Percentiles rank a stretch among this genome's conserved stretches.
phyloP scores from a whole-genome alignment of 163 green algal species.

The Chlorella variabilis region DNA sequence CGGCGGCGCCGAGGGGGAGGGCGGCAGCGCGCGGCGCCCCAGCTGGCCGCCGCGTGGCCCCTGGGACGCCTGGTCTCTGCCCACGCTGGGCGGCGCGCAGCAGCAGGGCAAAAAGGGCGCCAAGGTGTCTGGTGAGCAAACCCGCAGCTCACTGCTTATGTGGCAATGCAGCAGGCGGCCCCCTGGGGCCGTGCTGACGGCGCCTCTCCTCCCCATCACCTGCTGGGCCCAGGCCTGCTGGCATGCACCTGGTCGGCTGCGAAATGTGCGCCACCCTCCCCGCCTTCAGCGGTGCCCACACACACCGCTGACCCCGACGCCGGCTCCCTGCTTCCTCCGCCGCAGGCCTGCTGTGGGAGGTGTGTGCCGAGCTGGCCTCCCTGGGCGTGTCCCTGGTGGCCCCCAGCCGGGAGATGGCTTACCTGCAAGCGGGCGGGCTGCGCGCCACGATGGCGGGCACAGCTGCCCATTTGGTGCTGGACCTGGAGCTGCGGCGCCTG shows the following conservation, averaged over 20 bases:
- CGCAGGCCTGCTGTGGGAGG: constrained; percentile 38
- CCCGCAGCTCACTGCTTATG: not conserved
- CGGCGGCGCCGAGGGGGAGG: too few relatives aligned
- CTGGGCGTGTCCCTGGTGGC: constrained; percentile 73
- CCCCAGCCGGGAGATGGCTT: constrained; percentile 66
- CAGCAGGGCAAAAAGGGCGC: not conserved
- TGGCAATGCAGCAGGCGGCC: too few relatives aligned
- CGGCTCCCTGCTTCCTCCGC: too few relatives aligned
- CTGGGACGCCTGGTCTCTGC: constrained; percentile 23
- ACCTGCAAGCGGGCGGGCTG: constrained; percentile 52
- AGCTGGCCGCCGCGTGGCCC: not conserved
- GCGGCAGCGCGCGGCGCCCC: not conserved
- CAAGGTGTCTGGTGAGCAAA: constrained; percentile 3
- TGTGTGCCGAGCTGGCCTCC: constrained; percentile 58
- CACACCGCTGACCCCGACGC: too few relatives aligned
- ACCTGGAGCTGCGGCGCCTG: constrained; percentile 48
- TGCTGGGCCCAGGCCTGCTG: too few relatives aligned
- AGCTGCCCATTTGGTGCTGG: constrained; percentile 49
- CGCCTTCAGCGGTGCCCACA: too few relatives aligned
- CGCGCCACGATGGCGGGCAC: constrained; percentile 36
- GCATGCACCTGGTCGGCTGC: too few relatives aligned
- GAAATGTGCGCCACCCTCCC: too few relatives aligned
- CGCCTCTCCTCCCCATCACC: too few relatives aligned
- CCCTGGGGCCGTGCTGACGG: too few relatives aligned
- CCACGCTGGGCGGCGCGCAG: not conserved